Percentiles rank a stretch among this genome's conserved stretches.
Evolutionary conservation across 1,284 basidiomycete species (phyloP).

Genomic region (Malassezia restricta): DNA sequence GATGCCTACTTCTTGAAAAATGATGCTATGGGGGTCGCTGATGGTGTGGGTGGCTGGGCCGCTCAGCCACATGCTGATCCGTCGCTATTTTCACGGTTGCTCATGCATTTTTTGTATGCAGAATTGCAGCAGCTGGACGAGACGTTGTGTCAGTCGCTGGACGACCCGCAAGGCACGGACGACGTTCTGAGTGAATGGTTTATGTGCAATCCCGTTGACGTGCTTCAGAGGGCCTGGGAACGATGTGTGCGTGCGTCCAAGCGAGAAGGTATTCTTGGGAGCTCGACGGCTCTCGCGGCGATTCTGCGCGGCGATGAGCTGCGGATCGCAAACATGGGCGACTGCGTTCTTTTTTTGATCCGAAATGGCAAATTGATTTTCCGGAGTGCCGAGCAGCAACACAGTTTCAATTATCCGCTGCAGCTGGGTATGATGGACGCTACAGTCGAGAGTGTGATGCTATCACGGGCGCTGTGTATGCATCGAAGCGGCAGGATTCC

Average conservation of each 20-base stretch:
- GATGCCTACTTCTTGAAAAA: slow-evolving; percentile 70
- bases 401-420: slow-evolving; percentile 81
- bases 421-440: slow-evolving; percentile 67
- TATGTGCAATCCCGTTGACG: slow-evolving; percentile 50
- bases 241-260: slow-evolving; percentile 48
- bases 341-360: slow-evolving; percentile 69
- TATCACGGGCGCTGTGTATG: slow-evolving; percentile 28
- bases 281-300: slow-evolving; percentile 53
- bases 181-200: slow-evolving; percentile 25
- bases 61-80: slow-evolving; percentile 52
- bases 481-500: slow-evolving; percentile 26
- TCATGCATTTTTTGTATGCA: slow-evolving; percentile 70
- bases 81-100: slow-evolving; percentile 66
- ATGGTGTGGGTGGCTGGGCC: slow-evolving; percentile 78
- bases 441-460: slow-evolving; percentile 56
- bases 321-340: slow-evolving; percentile 79
- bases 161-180: slow-evolving; percentile 15
- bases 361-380: slow-evolving; percentile 67
- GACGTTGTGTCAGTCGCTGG: slow-evolving; percentile 15
- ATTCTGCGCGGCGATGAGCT: slow-evolving; percentile 61
- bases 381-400: slow-evolving; percentile 88
- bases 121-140: slow-evolving; percentile 47
- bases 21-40: slow-evolving; percentile 74
- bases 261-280: slow-evolving; percentile 52
- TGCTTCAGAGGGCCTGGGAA: slow-evolving; percentile 54